Evolutionary conservation across 208 protist species (phyloP).

Genomic region (Leishmania turanica): DNA sequence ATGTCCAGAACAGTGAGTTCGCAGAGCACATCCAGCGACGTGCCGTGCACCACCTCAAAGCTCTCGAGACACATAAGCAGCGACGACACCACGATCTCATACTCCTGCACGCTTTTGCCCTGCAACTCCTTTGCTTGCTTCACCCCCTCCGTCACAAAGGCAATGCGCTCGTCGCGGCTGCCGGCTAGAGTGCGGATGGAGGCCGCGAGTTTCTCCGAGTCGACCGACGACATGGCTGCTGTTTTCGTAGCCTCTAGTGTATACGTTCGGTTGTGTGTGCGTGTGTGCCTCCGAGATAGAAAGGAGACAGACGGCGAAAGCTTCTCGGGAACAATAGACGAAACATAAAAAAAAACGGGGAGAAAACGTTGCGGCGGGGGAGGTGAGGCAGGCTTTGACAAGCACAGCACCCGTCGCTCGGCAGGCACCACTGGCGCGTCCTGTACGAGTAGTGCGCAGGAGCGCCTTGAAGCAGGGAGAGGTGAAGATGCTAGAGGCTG

Average conservation of each 20-base stretch:
- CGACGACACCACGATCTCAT: constrained; percentile 68
- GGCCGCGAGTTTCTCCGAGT: constrained; percentile 41
- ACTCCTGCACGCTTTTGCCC: constrained; percentile 70
- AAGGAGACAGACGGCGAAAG: not conserved
- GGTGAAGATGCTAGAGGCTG: not conserved
- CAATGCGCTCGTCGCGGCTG: constrained; percentile 37
- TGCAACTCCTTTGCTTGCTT: constrained; percentile 74
- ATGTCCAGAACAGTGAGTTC: constrained; percentile 81
- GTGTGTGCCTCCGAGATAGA: not conserved
- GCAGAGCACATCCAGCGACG: constrained; percentile 57
- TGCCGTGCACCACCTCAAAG: constrained; percentile 71
- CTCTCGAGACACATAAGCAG: constrained; percentile 72
- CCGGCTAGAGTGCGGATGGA: constrained; percentile 46
- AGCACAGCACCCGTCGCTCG: not conserved
- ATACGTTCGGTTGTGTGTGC: not conserved
- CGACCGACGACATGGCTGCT: constrained; percentile 25
- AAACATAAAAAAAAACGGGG: not conserved
- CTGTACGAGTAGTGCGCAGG: not conserved
- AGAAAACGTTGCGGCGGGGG: not conserved
- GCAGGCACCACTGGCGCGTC: not conserved
- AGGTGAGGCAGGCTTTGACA: not conserved
- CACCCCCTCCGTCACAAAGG: constrained; percentile 65
- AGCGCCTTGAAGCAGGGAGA: not conserved
- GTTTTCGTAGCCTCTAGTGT: not conserved
- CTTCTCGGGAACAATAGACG: not conserved